Evolutionary conservation across 768 basidiomycete species (phyloP), one percentile per base, ranked within the genome.

Genomic region (Mycena polygramma): DNA sequence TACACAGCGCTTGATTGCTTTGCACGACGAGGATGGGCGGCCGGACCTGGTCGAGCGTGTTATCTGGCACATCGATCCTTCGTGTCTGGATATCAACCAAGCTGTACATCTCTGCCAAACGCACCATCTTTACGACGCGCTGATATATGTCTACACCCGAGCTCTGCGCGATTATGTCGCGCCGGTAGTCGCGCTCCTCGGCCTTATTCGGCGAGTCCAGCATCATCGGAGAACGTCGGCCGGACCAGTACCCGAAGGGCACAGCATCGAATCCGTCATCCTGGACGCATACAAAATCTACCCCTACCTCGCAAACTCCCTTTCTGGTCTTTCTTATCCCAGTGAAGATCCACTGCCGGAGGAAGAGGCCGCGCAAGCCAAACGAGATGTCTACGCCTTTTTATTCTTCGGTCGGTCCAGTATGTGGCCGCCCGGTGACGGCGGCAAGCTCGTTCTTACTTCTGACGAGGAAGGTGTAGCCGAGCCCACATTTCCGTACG

Each of bases 51-150:
- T 93, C 1, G 97, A 99, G 79, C 89, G 90, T 37, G 84, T 98
- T 66, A 97, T 99, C 63, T 98, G 96, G 96, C 95, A 97, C 77
- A 95, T 98, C 73, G 94, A 98, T 74, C 96, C 97, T 1, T 82
- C 88, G 2, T 94, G 92, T 74, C 82, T 99, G 68, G 98, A 99
- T 77, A 91, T 98, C 81, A 94, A 98, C 76, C 97, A 98, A 81
- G 92, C 93, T 7, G 93, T 98, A 73, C 86, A 80, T 30, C 85
- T 99, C 7, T 99, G 98, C 76, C 92, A 95, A 79, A 86, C 81
- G 66, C 88, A 96, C 76, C 87, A 87, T 35, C 88, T 99, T 7
- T 98, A 95, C 82, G 97, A 99, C 75, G 96, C 97, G 0, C 87
- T 99, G 67, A 92, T 97, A 66, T 97, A 98, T 78, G 91, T 99